These are phyloP conservation scores for Fusarium bactridioides DNA, from an alignment of 2,329 filamentous ascomycete genomes.

Conservation along the genomic window DNA sequence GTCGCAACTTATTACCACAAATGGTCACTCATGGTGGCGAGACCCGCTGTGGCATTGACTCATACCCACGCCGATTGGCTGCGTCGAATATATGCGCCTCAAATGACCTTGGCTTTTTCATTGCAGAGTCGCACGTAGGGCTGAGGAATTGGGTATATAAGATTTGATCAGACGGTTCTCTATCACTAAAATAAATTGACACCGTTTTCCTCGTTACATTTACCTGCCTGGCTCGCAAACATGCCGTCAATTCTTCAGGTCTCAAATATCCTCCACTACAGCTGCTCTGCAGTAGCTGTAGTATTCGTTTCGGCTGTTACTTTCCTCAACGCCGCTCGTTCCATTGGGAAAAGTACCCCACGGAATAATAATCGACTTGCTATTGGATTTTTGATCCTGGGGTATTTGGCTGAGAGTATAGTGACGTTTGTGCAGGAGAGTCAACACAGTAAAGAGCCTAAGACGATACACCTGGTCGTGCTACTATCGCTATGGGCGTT, in stretches of 20 bases:
- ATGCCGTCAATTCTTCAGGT: conserved; percentile 14
- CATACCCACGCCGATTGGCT: conserved; percentile 11
- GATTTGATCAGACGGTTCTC: background rate
- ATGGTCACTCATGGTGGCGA: background rate
- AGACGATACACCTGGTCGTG: background rate
- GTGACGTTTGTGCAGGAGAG: background rate
- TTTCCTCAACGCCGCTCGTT: background rate
- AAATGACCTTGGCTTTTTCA: background rate
- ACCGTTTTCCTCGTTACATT: background rate
- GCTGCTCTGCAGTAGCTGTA: background rate
- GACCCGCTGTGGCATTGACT: conserved; percentile 1
- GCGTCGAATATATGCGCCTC: background rate
- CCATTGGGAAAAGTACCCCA: background rate
- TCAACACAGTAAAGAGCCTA: background rate
- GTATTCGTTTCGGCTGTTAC: background rate
- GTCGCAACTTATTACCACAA: background rate
- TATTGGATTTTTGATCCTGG: background rate
- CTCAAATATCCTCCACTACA: conserved; percentile 23
- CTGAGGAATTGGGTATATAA: conserved; percentile 6
- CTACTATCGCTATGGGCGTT: background rate
- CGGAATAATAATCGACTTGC: background rate
- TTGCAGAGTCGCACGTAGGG: background rate
- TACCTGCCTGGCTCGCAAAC: background rate
- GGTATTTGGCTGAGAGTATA: background rate
- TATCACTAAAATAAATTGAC: background rate